Conservation (phyloP, 2,329 filamentous ascomycete species). For the Cordyceps javanica region DNA sequence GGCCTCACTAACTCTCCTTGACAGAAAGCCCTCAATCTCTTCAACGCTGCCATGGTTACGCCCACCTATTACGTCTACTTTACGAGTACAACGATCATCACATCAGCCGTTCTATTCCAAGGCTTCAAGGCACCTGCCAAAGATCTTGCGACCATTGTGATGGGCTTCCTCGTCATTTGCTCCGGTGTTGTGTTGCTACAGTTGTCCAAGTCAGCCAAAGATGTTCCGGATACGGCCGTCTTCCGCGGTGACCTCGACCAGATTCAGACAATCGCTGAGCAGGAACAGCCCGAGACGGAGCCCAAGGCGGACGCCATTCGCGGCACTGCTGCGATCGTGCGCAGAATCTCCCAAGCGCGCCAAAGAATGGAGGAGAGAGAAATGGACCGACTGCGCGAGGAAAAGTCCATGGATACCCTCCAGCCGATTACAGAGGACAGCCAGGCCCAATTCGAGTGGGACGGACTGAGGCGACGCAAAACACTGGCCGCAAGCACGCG, state of each 20-base stretch:
- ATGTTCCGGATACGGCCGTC: constrained; percentile 87
- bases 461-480: constrained; percentile 73
- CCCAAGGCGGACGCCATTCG: constrained; percentile 95
- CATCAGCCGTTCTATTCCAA: constrained; percentile 84
- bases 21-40: constrained; percentile 96
- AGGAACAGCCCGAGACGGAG: constrained; percentile 92
- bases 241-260: constrained; percentile 92
- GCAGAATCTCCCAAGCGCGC: constrained; percentile 70
- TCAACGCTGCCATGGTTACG: constrained; percentile 93
- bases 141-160: constrained; percentile 80
- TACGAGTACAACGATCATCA: constrained; percentile 90
- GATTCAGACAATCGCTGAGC: constrained; percentile 88
- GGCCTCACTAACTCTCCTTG: constrained; percentile 26
- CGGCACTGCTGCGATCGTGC: constrained; percentile 79
- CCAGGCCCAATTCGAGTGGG: constrained; percentile 69
- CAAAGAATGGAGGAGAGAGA: constrained; percentile 77
- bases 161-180: constrained; percentile 93
- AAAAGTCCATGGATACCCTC: constrained; percentile 65
- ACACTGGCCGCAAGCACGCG: constrained; percentile 36
- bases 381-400: constrained; percentile 69
- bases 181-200: constrained; percentile 87
- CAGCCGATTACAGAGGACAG: constrained; percentile 74
- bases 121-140: constrained; percentile 84
- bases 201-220: constrained; percentile 96
- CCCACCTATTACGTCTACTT: constrained; percentile 99